Percentiles rank a stretch among this genome's conserved stretches.
phyloP scores from a whole-genome alignment of 352 stramenopile species.

The Phytopythium litorale region DNA sequence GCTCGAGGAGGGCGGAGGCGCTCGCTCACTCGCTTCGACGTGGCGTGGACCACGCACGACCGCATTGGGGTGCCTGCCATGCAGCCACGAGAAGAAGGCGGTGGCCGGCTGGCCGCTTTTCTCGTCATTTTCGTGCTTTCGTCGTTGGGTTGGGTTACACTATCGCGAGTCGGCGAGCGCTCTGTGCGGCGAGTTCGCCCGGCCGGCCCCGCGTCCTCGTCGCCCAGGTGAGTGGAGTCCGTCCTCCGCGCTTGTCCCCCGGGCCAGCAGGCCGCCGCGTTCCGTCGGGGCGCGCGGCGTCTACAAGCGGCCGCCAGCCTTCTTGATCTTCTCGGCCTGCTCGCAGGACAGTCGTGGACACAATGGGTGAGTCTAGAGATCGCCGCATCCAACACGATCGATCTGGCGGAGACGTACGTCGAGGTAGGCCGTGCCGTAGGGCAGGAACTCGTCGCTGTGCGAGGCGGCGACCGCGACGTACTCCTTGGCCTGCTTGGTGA shows the following conservation, averaged over 20 bases:
- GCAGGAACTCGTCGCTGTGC: slow-evolving; percentile 89
- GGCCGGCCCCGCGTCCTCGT: not conserved
- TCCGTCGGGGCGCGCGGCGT: slow-evolving; percentile 1
- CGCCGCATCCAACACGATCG: not conserved
- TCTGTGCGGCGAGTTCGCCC: not conserved
- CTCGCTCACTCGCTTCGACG: too few species aligned
- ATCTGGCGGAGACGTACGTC: slow-evolving; percentile 28
- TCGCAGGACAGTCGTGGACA: not conserved
- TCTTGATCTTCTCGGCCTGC: slow-evolving; percentile 82
- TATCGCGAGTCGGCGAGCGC: not conserved
- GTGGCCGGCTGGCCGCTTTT: not conserved
- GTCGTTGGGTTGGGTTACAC: slow-evolving; percentile 1
- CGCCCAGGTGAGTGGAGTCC: not conserved
- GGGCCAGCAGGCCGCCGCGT: not conserved
- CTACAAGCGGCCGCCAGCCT: slow-evolving; percentile 76
- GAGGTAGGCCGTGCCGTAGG: slow-evolving; percentile 87
- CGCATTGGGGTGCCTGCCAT: too few species aligned
- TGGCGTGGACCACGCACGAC: too few species aligned
- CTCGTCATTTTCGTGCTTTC: not conserved
- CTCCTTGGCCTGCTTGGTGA: slow-evolving; percentile 81
- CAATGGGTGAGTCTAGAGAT: not conserved
- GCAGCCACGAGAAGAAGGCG: too few species aligned
- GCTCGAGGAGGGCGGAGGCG: too few species aligned
- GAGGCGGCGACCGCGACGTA: slow-evolving; percentile 83
- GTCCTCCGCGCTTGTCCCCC: not conserved